Conservation (phyloP, 768 basidiomycete species). For the Lactarius akahatsu region DNA sequence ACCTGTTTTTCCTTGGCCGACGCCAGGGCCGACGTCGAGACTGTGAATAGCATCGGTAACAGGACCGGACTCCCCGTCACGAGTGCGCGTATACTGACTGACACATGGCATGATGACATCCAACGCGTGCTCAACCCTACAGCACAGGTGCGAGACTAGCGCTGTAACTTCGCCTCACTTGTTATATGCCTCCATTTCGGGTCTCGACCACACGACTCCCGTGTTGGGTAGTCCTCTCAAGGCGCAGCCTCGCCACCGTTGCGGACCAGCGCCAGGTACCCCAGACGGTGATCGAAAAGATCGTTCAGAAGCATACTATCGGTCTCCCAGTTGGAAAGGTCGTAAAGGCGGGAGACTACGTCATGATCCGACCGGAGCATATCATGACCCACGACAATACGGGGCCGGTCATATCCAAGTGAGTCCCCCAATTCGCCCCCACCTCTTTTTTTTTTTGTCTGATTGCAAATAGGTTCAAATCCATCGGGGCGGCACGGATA, state of each 20-base stretch:
- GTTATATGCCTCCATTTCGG: conserved; percentile 13
- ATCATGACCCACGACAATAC: conserved; percentile 99
- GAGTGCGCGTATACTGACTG: background rate
- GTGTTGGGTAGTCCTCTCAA: background rate
- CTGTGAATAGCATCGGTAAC: background rate
- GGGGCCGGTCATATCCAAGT: conserved; percentile 97
- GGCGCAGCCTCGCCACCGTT: conserved; percentile 31
- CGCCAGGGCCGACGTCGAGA: background rate
- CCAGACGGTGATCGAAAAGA: conserved; percentile 95
- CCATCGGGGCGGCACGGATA: conserved; percentile 86
- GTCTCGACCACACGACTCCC: conserved; percentile 5
- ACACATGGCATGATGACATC: background rate
- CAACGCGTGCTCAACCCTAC: background rate
- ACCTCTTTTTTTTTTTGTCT: conserved; percentile 6
- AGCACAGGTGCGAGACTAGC: background rate
- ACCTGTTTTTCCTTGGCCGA: background rate
- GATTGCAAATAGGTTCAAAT: conserved; percentile 69
- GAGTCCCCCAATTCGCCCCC: conserved; percentile 32
- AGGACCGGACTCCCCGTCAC: background rate
- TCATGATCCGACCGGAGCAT: conserved; percentile 98
- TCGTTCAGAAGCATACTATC: conserved; percentile 97
- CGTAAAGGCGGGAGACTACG: conserved; percentile 96
- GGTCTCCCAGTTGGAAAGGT: conserved; percentile 74
- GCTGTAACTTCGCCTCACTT: background rate
- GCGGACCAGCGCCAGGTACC: conserved; percentile 42